phyloP scores from a whole-genome alignment of 495 filamentous ascomycete genomes.

The Trichocladium uniseriatum region DNA sequence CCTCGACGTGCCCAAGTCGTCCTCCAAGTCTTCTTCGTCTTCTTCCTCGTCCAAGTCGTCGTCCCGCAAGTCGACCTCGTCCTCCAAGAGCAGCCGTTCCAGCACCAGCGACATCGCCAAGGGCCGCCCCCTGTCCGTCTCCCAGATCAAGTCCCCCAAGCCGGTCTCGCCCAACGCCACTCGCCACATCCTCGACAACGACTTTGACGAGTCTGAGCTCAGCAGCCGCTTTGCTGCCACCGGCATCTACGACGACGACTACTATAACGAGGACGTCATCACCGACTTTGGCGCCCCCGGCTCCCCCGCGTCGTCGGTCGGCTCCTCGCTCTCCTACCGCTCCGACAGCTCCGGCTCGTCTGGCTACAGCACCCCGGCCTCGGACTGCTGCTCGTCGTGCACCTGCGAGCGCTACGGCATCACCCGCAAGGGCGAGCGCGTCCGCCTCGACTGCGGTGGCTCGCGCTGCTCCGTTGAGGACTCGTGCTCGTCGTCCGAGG shows the following conservation, averaged over 20 bases:
- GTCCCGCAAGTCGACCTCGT: constrained; percentile 27
- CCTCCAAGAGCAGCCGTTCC: constrained; percentile 23
- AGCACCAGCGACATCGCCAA: constrained; percentile 52
- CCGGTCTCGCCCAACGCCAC: constrained; percentile 79
- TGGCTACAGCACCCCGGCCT: constrained; percentile 53
- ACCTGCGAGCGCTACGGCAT: constrained; percentile 93
- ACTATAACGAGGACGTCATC: constrained; percentile 51
- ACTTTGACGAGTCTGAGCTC: constrained; percentile 63
- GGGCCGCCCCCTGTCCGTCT: constrained; percentile 75
- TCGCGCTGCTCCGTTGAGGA: constrained; percentile 70
- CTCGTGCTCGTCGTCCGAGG: constrained; percentile 48
- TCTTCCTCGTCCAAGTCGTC: constrained; percentile 37
- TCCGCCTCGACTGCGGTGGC: constrained; percentile 92
- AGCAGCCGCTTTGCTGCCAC: constrained; percentile 62
- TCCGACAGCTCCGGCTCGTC: constrained; percentile 65
- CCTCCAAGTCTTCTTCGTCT: constrained; percentile 41
- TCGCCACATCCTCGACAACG: constrained; percentile 68
- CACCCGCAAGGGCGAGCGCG: constrained; percentile 79
- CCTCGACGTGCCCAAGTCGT: constrained; percentile 49
- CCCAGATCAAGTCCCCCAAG: constrained; percentile 84
- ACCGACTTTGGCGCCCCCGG: constrained; percentile 38
- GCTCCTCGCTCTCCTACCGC: constrained; percentile 67
- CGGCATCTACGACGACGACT: constrained; percentile 64
- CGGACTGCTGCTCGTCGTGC: constrained; percentile 50
- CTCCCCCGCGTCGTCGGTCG: constrained; percentile 60